Evolutionary conservation across 1,284 basidiomycete species (phyloP), one percentile per base, ranked within the genome.

Genomic region (Leccinum pachyderme): DNA sequence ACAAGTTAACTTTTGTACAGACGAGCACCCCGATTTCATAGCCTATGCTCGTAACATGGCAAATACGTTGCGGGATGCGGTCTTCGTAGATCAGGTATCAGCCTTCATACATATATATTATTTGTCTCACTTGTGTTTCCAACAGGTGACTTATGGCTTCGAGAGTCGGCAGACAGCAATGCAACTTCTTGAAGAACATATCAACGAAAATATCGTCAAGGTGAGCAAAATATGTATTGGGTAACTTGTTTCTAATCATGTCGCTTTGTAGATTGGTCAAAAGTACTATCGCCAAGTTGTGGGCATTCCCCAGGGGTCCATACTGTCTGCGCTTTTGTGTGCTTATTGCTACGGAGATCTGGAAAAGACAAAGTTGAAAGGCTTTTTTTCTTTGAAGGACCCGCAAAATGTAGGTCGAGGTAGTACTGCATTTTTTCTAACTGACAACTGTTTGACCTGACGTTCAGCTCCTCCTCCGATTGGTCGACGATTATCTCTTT

Each of bases 261-360:
- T 18, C 22, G 11, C 39, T 45, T 47, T 49, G n/a, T 61, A 93
- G 91, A 92, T 94, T 56, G 91, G 89, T 0, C 65, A 77, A 7
- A 74, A 82, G 41, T 91, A 91, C 67, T 95, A 89, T 67, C 83
- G 89, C 2, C 97, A 99, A 71, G 81, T 81, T 7, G 82, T 92
- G 11, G 97, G 97, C 0, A 98, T 99, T 29, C 95, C 97, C 0
- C 97, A 99, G 70, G 97, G 97, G 13, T 98, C 95, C 0, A 84
- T 93, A 27, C 74, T 99, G 28, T 97, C 94, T 5, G 85, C 91
- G 1, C 68, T 98, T 29, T 75, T 99, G 1, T 99, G 97, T 68
- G 90, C 90, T 2, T 90, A 95, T 72, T 97, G 95, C 72, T 98
- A 98, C 60, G 95, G 93, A 1, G 87, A 95, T 64, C 78, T 99